Evolutionary conservation across 2,329 filamentous ascomycete genomes (phyloP).

Genomic region (Epichloe glyceriae): DNA sequence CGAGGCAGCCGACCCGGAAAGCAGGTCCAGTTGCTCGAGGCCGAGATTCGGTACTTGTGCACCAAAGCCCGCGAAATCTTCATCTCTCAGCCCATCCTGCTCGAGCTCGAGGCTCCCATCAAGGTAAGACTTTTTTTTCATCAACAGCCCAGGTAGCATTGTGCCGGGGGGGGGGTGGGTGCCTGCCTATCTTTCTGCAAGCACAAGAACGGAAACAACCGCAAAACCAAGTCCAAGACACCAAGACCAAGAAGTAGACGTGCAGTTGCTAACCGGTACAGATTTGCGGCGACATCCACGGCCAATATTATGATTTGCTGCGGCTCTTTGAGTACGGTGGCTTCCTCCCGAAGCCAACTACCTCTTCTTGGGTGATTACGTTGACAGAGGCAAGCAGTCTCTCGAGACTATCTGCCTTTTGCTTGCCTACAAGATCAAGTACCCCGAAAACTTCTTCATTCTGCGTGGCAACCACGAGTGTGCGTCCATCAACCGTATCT

Average conservation of each 20-base stretch:
- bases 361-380: conserved; percentile 97
- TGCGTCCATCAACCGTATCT: conserved; percentile 96
- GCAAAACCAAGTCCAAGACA: no score
- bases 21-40: conserved; percentile 92
- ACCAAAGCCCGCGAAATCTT: conserved; percentile 99
- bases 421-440: conserved; percentile 99
- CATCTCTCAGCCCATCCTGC: conserved; percentile 94
- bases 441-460: conserved; percentile 99
- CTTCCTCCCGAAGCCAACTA: conserved; percentile 97
- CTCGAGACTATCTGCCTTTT: conserved; percentile 96
- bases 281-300: conserved; percentile 99
- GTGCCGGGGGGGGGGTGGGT: no score
- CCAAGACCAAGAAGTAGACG: no score
- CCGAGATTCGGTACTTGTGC: conserved; percentile 93
- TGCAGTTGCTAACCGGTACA: conserved; percentile 23
- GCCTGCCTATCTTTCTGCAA: no score
- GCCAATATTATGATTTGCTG: conserved; percentile 96
- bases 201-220: no score
- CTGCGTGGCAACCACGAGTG: conserved; percentile 98
- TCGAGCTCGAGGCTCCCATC: conserved; percentile 96
- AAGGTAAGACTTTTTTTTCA: conserved; percentile 52
- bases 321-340: conserved; percentile 97
- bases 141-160: background rate
- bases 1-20: conserved; percentile 95
- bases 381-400: conserved; percentile 97